A percentile compares a stretch with the other conserved stretches of the same genome.
phyloP scores from a whole-genome alignment of 129 eudicot species.

The Artemisia annua region DNA sequence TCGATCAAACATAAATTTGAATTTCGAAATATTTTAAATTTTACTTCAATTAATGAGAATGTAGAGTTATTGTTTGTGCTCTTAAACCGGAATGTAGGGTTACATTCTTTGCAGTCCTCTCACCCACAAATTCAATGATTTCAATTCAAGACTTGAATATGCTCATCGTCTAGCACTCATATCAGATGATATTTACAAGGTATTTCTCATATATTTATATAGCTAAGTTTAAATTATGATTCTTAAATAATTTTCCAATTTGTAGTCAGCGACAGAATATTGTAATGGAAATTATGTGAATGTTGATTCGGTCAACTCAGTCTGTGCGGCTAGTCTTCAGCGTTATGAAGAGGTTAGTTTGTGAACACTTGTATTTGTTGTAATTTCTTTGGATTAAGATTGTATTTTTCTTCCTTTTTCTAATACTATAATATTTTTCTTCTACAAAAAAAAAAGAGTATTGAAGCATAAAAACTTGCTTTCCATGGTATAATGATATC shows the following conservation, averaged over 20 bases:
- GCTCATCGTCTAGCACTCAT: slow-evolving; percentile 30
- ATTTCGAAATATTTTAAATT: too few species aligned
- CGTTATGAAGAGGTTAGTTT: slow-evolving; percentile 15
- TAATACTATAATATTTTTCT: too few species aligned
- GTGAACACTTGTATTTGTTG: neutral
- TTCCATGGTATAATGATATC: neutral
- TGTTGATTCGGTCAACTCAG: neutral
- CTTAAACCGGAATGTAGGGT: slow-evolving; percentile 16
- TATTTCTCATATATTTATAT: neutral
- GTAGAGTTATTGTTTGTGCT: neutral
- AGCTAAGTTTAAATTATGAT: neutral
- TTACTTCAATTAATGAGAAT: neutral
- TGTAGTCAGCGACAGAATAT: slow-evolving; percentile 7
- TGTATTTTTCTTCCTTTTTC: too few species aligned
- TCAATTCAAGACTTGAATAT: slow-evolving; percentile 26
- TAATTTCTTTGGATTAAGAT: too few species aligned
- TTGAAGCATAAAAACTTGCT: neutral
- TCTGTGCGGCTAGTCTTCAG: slow-evolving; percentile 17
- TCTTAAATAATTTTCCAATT: neutral
- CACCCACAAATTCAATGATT: slow-evolving; percentile 14
- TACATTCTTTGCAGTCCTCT: slow-evolving; percentile 27
- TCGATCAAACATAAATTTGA: too few species aligned
- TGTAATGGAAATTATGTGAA: slow-evolving; percentile 22
- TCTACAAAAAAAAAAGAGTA: too few species aligned
- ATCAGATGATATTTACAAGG: slow-evolving; percentile 32